phyloP scores from a whole-genome alignment of 495 filamentous ascomycete genomes.

The Penicillium canescens region DNA sequence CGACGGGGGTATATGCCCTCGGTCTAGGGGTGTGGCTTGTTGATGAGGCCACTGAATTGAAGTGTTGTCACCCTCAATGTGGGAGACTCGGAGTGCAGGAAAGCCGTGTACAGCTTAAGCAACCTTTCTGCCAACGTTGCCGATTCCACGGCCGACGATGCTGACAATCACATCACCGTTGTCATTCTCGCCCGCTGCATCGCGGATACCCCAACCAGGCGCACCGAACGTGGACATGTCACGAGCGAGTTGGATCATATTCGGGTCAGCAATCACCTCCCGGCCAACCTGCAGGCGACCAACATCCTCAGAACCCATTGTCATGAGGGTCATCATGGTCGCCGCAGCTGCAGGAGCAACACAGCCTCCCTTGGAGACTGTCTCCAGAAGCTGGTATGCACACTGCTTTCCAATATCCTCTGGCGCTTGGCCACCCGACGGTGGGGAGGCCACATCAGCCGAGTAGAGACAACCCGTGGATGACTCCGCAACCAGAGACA shows the following conservation, averaged over 20 bases:
- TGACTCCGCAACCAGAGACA: constrained; percentile 88
- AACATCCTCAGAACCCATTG: constrained; percentile 83
- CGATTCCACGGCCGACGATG: constrained; percentile 90
- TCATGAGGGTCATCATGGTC: constrained; percentile 85
- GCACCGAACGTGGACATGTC: constrained; percentile 84
- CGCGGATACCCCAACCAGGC: constrained; percentile 83
- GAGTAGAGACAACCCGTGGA: constrained; percentile 82
- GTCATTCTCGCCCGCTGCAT: constrained; percentile 64
- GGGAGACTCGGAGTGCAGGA: not conserved
- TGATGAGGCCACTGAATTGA: not conserved
- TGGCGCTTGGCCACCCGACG: constrained; percentile 75
- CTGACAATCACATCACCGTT: constrained; percentile 78
- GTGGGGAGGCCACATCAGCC: constrained; percentile 81
- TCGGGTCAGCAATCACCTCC: constrained; percentile 77
- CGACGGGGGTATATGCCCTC: not conserved
- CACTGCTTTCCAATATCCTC: constrained; percentile 89
- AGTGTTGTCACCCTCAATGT: not conserved
- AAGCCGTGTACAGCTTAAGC: constrained; percentile 52
- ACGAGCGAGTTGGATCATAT: constrained; percentile 73
- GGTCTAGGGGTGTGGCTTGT: not conserved
- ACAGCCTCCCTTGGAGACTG: constrained; percentile 78
- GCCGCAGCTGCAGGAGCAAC: constrained; percentile 66
- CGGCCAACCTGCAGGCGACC: constrained; percentile 61
- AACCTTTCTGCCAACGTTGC: constrained; percentile 93
- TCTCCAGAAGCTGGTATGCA: constrained; percentile 86